Percentiles rank a stretch among this genome's conserved stretches.
Conservation (phyloP, 2,329 filamentous ascomycete species). For the Sporothrix brunneoviolacea region DNA sequence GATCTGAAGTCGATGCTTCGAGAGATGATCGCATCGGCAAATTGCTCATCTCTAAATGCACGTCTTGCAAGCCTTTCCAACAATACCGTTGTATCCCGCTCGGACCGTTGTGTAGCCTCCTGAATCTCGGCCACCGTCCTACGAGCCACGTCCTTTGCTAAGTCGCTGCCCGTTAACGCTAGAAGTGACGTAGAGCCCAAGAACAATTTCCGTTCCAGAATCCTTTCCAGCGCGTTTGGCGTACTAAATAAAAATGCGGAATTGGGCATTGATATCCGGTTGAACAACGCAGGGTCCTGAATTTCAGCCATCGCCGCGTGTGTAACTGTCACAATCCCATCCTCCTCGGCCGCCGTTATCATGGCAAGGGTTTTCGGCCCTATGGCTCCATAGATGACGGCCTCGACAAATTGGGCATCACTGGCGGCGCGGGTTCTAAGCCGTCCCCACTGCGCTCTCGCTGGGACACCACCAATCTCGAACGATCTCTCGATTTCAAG, state of each 20-base stretch:
- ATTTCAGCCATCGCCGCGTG: not conserved
- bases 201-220: constrained; percentile 4
- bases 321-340: not conserved
- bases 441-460: constrained; percentile 26
- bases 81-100: no score
- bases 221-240: not conserved
- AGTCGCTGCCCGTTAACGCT: not conserved
- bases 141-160: not conserved
- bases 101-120: no score
- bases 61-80: not conserved
- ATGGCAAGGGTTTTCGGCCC: constrained; percentile 15
- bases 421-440: not conserved
- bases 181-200: not conserved
- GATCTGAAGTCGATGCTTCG: not conserved
- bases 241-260: not conserved
- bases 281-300: not conserved
- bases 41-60: not conserved
- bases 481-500: not conserved
- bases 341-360: not conserved
- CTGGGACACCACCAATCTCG: constrained; percentile 11
- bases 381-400: constrained; percentile 23
- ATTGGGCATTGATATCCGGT: not conserved
- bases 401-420: constrained; percentile 25
- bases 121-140: not conserved
- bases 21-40: not conserved